Base-by-base conservation (phyloP, 352 stramenopile genomes). In the Peronosclerospora sorghi region DNA sequence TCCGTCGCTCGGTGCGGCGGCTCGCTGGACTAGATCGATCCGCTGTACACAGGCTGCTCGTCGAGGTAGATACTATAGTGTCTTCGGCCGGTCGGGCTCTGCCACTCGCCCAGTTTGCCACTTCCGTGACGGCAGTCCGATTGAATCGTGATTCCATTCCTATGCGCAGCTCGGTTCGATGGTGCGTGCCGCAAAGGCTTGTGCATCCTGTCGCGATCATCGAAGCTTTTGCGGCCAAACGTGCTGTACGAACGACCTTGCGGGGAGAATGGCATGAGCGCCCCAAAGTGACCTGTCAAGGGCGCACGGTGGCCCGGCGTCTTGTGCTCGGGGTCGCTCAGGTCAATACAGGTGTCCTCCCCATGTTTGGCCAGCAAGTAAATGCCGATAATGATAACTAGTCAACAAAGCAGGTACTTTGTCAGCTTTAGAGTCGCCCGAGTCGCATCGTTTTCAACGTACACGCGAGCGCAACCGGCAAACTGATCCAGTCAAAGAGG, bases 321-420 rank as follows among this genome's bases (percentile, higher is more conserved):
- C 1, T 46, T 38, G n/a, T 64, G 51, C 19, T 64, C 61, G 1
- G 48, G 56, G 5, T 64, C 54, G 10, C 35, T 51, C 17, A 37
- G 50, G 27, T 53, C 56, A 51, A 62, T 57, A 39, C 59, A 49
- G 19, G 86, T 74, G 13, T 63, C 62, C 48, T 83, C 73, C 2
- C 67, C 71, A 41, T 88, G 73, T 41, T 89, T 86, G 19, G 79
- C 75, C 17, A 91, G 47, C 28, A 91, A 47, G 41, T 91, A 91
- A 46, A 91, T 91, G 8, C 79, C 79, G 39, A 72, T 55, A 26
- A 91, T 86, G 41, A 91, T 91, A 51, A 87, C 79, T 91, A 32
- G 8, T 15, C 28, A 10, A 6, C 49, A 6, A 39, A 10, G 19
- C 32, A 17, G 36, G 5, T 7, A 49, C 37, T 28, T 27, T 35